These are phyloP conservation scores for Epichloe aotearoae DNA, from an alignment of 2,329 filamentous ascomycete genomes.

Conservation along the genomic window DNA sequence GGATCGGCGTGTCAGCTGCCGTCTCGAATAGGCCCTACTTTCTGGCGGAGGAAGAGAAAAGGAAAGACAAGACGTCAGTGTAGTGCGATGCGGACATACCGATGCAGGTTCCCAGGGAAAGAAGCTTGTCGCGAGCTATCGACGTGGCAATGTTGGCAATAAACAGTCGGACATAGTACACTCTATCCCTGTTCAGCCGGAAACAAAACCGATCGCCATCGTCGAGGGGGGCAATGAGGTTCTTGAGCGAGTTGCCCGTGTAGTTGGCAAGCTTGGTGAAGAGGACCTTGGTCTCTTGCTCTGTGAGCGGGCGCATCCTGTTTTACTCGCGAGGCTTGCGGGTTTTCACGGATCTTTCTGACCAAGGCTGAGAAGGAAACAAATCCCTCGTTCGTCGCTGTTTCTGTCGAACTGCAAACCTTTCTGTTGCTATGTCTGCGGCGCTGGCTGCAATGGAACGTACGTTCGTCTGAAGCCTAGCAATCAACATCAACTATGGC, in stretches of 20 bases:
- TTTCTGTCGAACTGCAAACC: background rate
- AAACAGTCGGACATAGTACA: conserved; percentile 84
- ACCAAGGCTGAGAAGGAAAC: too few species aligned
- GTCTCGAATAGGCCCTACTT: conserved; percentile 6
- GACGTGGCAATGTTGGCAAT: conserved; percentile 86
- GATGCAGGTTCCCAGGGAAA: conserved; percentile 80
- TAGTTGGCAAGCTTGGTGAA: conserved; percentile 93
- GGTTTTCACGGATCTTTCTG: background rate
- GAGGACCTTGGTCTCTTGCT: conserved; percentile 64
- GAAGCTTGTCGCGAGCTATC: conserved; percentile 65
- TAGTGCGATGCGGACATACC: conserved; percentile 24
- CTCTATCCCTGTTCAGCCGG: conserved; percentile 65
- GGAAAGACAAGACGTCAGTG: too few species aligned
- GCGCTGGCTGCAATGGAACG: background rate
- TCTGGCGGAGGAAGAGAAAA: background rate
- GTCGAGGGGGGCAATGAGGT: conserved; percentile 64
- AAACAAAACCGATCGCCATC: conserved; percentile 73
- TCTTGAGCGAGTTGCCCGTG: conserved; percentile 73
- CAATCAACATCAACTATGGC: background rate
- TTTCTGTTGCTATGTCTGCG: background rate
- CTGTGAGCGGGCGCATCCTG: conserved; percentile 70
- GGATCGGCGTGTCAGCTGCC: background rate
- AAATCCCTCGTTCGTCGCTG: too few species aligned
- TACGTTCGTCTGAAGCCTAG: background rate
- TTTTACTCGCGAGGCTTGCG: background rate